Evolutionary conservation across 2,329 filamentous ascomycete genomes (phyloP).

Genomic region (Geosmithia morbida): DNA sequence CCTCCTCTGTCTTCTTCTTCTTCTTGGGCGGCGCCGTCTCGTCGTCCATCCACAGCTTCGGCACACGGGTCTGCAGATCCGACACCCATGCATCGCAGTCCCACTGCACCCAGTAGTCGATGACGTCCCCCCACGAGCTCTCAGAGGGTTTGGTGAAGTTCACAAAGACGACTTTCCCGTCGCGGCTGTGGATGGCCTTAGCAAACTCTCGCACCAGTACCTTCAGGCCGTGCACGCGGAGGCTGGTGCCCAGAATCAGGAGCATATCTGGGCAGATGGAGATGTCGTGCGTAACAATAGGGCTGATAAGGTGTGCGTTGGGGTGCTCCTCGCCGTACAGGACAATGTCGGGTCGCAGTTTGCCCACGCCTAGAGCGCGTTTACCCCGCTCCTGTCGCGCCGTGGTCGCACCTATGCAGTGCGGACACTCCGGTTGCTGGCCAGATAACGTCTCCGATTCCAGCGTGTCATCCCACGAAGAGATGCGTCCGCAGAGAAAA

Average conservation of each 20-base stretch:
- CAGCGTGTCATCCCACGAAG: slow-evolving; percentile 42
- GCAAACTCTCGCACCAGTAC: slow-evolving; percentile 58
- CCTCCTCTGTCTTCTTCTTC: slow-evolving; percentile 13
- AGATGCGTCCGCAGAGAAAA: slow-evolving; percentile 42
- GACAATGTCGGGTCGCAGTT: slow-evolving; percentile 58
- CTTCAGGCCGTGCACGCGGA: slow-evolving; percentile 58
- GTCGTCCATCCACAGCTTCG: slow-evolving; percentile 34
- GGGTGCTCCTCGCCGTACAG: slow-evolving; percentile 64
- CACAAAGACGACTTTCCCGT: slow-evolving; percentile 57
- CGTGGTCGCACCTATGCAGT: slow-evolving; percentile 47
- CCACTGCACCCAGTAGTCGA: slow-evolving; percentile 64
- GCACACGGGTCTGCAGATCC: slow-evolving; percentile 43
- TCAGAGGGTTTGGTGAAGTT: slow-evolving; percentile 60
- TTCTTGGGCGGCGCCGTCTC: slow-evolving; percentile 32
- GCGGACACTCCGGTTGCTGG: slow-evolving; percentile 51
- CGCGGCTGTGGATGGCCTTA: slow-evolving; percentile 52
- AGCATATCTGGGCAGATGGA: slow-evolving; percentile 50
- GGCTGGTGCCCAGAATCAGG: slow-evolving; percentile 55
- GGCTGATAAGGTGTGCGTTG: slow-evolving; percentile 50
- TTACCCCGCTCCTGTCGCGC: slow-evolving; percentile 51
- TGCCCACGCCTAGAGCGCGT: slow-evolving; percentile 51
- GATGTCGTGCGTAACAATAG: slow-evolving; percentile 54
- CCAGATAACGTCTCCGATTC: slow-evolving; percentile 45
- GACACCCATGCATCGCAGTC: slow-evolving; percentile 61
- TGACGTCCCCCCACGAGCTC: slow-evolving; percentile 57